Evolutionary conservation across 2,329 filamentous ascomycete species (phyloP).

Genomic region (Sphaceloma murrayae): DNA sequence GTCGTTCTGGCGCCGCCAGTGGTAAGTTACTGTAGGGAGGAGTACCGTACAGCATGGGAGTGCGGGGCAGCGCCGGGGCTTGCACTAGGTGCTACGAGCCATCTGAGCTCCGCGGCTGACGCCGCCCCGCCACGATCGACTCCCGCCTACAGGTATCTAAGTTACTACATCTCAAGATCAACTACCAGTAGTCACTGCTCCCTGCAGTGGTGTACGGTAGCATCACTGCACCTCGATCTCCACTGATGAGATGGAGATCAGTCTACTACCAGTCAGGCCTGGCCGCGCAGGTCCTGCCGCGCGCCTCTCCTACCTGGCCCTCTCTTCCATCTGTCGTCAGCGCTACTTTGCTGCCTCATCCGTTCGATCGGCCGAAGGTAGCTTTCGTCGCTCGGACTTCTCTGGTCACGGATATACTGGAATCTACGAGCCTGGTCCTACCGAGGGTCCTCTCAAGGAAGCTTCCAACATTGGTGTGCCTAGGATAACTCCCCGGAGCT

Average conservation of each 20-base stretch:
- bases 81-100: too few species aligned
- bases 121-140: too few species aligned
- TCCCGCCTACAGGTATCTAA: too few species aligned
- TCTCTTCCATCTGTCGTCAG: constrained; percentile 24
- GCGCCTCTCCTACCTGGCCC: constrained; percentile 32
- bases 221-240: too few species aligned
- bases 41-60: too few species aligned
- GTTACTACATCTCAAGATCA: too few species aligned
- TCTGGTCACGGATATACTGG: constrained; percentile 52
- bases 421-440: constrained; percentile 55
- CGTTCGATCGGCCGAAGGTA: constrained; percentile 25
- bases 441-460: constrained; percentile 52
- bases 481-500: constrained; percentile 50
- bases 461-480: constrained; percentile 49
- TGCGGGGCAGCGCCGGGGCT: too few species aligned
- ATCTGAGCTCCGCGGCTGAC: too few species aligned
- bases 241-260: constrained; percentile 5
- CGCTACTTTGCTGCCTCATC: constrained; percentile 29
- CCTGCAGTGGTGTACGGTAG: background rate
- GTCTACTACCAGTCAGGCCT: background rate
- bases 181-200: too few species aligned
- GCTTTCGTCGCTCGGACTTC: constrained; percentile 54
- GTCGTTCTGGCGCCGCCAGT: too few species aligned
- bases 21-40: too few species aligned
- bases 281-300: constrained; percentile 20